Percentiles rank a stretch among this genome's conserved stretches.
These are phyloP conservation scores for Fusarium sp. DNA, from an alignment of 2,329 filamentous ascomycete species.

Conservation along the genomic window DNA sequence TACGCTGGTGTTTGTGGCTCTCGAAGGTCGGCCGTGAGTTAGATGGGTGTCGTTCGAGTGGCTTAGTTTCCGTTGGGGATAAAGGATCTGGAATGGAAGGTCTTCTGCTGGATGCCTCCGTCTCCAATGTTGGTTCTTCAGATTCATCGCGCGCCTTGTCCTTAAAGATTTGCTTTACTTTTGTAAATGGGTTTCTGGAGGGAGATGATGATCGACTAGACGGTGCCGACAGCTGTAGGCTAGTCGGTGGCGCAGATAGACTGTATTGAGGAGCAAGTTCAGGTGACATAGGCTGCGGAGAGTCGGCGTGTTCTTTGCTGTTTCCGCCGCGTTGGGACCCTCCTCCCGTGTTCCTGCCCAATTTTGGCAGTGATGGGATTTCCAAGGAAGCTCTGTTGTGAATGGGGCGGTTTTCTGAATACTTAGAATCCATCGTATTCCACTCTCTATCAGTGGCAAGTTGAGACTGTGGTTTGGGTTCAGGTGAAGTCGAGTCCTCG, in stretches of 20 bases:
- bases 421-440: constrained; percentile 52
- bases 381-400: constrained; percentile 32
- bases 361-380: constrained; percentile 38
- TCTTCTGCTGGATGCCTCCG: constrained; percentile 44
- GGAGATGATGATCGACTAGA: constrained; percentile 72
- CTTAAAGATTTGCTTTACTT: constrained; percentile 63
- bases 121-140: constrained; percentile 45
- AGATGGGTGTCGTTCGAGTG: constrained; percentile 42
- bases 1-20: constrained; percentile 58
- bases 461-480: constrained; percentile 41
- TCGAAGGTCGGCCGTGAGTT: constrained; percentile 52
- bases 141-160: constrained; percentile 59
- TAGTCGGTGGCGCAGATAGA: constrained; percentile 64
- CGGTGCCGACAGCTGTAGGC: constrained; percentile 69
- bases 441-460: constrained; percentile 46
- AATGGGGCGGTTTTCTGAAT: constrained; percentile 47
- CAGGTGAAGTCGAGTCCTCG: constrained; percentile 45
- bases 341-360: constrained; percentile 57
- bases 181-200: constrained; percentile 64
- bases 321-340: constrained; percentile 52
- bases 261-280: constrained; percentile 57
- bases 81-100: constrained; percentile 41
- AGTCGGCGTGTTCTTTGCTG: constrained; percentile 54
- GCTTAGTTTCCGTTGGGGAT: constrained; percentile 44
- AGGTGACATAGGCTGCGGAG: constrained; percentile 61